Conservation (phyloP, 2,329 filamentous ascomycete species). For the Sphaerostilbella broomeana region DNA sequence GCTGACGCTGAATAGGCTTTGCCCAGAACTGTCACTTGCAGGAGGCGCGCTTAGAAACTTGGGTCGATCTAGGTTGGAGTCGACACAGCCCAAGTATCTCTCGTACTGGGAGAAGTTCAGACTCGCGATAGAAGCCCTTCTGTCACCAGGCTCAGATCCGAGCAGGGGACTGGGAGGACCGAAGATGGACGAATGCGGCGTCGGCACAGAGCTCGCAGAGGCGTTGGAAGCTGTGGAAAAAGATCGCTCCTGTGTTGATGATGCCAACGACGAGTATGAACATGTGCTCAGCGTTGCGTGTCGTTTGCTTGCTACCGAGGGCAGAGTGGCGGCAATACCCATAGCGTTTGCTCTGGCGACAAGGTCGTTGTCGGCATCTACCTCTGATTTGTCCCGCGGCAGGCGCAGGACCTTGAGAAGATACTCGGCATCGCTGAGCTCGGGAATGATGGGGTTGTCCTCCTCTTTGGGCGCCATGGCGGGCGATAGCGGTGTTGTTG, state of each 20-base stretch:
- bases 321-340: conserved; percentile 27
- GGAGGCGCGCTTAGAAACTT: conserved; percentile 32
- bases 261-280: conserved; percentile 36
- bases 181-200: conserved; percentile 37
- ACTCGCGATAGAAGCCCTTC: conserved; percentile 27
- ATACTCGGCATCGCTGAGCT: conserved; percentile 36
- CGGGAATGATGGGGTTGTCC: conserved; percentile 21
- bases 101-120: conserved; percentile 47
- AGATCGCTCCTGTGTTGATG: conserved; percentile 37
- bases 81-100: conserved; percentile 40
- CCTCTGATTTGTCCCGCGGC: conserved; percentile 29
- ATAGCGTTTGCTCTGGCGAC: conserved; percentile 29
- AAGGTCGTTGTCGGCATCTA: conserved; percentile 32
- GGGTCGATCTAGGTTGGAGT: conserved; percentile 35
- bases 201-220: conserved; percentile 36
- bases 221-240: conserved; percentile 38
- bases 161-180: conserved; percentile 19
- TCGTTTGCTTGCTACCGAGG: conserved; percentile 26
- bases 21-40: conserved; percentile 25
- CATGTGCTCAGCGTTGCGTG: conserved; percentile 35
- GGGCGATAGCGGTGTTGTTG: background rate
- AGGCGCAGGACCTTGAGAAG: conserved; percentile 33
- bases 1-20: conserved; percentile 39
- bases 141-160: conserved; percentile 8
- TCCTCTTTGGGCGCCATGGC: background rate